phyloP scores from a whole-genome alignment of 2,329 filamentous ascomycete genomes.

The Chrysoporthe deuterocubensis region DNA sequence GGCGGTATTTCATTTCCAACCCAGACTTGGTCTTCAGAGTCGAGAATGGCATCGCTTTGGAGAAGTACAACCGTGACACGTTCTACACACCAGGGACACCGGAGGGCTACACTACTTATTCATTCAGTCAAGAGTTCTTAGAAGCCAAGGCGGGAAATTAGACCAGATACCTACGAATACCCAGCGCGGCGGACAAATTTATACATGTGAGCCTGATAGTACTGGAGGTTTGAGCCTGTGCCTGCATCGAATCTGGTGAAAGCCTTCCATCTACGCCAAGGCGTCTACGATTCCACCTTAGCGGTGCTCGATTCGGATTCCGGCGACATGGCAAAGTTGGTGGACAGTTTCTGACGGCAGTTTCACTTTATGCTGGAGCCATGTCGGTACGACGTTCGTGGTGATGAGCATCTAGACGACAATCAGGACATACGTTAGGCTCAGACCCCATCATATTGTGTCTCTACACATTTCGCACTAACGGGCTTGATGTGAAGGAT shows the following conservation, averaged over 20 bases:
- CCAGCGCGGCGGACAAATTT: not conserved
- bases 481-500: too few relatives aligned
- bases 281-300: not conserved
- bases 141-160: constrained; percentile 8
- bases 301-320: too few relatives aligned
- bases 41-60: constrained; percentile 41
- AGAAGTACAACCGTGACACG: constrained; percentile 40
- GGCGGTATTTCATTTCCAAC: constrained; percentile 48
- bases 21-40: constrained; percentile 49
- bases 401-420: too few relatives aligned
- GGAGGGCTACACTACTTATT: constrained; percentile 18
- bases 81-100: constrained; percentile 40
- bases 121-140: constrained; percentile 24
- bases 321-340: too few relatives aligned
- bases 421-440: too few relatives aligned
- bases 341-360: too few relatives aligned
- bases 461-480: too few relatives aligned
- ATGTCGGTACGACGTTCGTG: too few relatives aligned
- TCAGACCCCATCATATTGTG: too few relatives aligned
- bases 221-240: not conserved
- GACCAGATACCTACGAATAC: not conserved
- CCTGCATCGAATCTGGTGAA: not conserved
- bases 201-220: not conserved
- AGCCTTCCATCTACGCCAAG: not conserved
- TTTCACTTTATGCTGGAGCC: too few relatives aligned